phyloP scores from a whole-genome alignment of 83 land plant species.

The Isoetes engelmannii region DNA sequence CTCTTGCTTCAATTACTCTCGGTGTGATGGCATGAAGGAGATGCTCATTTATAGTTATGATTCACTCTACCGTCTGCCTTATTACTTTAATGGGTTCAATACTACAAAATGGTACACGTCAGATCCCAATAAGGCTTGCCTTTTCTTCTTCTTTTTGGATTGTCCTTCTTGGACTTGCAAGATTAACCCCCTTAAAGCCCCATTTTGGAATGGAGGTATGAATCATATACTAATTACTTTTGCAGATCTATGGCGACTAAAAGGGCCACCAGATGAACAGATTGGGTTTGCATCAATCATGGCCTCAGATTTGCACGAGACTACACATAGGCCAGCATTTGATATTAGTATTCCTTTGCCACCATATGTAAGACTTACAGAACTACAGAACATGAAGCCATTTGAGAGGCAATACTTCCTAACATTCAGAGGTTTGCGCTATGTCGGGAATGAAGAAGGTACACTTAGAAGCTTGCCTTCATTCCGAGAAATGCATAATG shows the following conservation, averaged over 20 bases:
- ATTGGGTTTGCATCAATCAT: background rate
- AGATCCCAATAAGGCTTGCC: background rate
- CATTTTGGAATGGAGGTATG: constrained; percentile 4
- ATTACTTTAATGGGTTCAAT: background rate
- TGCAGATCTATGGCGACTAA: background rate
- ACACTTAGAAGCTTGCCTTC: background rate
- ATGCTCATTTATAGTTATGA: background rate
- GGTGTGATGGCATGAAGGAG: background rate
- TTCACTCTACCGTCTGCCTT: background rate
- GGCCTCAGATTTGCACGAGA: background rate
- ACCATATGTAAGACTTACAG: background rate
- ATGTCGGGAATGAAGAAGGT: constrained; percentile 11
- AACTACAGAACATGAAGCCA: background rate
- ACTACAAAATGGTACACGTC: background rate
- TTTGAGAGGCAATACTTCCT: constrained; percentile 4
- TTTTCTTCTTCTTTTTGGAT: background rate
- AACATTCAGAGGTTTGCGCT: background rate
- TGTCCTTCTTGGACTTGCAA: too few relatives aligned
- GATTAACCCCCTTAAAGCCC: background rate
- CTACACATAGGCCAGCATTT: background rate
- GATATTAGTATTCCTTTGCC: constrained; percentile 1
- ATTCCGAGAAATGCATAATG: background rate
- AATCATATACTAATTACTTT: background rate
- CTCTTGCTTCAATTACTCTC: constrained; percentile 4
- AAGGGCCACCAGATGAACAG: background rate